Evolutionary conservation across 257 asterid genomes (phyloP).

Genomic region (Petunia axillaris): DNA sequence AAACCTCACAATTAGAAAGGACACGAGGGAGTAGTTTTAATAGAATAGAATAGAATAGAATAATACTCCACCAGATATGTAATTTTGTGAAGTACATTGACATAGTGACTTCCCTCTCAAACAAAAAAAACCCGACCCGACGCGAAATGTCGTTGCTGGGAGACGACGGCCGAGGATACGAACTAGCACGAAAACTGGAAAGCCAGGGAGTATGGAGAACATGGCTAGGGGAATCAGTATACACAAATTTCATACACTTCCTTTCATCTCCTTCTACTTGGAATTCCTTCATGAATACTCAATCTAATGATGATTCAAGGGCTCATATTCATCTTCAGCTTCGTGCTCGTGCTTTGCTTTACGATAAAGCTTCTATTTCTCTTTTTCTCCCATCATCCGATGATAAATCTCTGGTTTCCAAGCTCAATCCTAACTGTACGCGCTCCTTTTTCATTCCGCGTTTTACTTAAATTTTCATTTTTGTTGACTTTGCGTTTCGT

Average conservation of each 20-base stretch:
- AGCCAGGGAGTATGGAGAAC: conserved; percentile 81
- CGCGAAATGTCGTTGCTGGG: conserved; percentile 73
- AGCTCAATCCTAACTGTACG: conserved; percentile 80
- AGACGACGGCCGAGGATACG: conserved; percentile 91
- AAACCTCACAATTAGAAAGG: too few relatives aligned
- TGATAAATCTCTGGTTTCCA: conserved; percentile 48
- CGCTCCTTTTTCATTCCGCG: background rate
- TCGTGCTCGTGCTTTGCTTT: conserved; percentile 89
- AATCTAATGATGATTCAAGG: conserved; percentile 48
- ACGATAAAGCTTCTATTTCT: conserved; percentile 75
- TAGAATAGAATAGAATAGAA: too few relatives aligned
- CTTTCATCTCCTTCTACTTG: conserved; percentile 77
- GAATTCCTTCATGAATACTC: conserved; percentile 80
- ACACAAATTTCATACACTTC: conserved; percentile 63
- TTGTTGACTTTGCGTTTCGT: too few relatives aligned
- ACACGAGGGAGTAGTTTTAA: too few relatives aligned
- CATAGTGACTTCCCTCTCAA: background rate
- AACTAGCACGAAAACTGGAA: conserved; percentile 91
- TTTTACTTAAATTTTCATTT: too few relatives aligned
- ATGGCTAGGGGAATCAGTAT: conserved; percentile 87
- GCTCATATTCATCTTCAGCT: conserved; percentile 86
- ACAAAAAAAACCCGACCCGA: conserved; percentile 19
- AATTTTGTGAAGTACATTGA: too few relatives aligned
- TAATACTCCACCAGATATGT: too few relatives aligned
- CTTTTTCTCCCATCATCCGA: conserved; percentile 43